Evolutionary conservation across 768 basidiomycete species (phyloP).

Genomic region (Collybia nuda): DNA sequence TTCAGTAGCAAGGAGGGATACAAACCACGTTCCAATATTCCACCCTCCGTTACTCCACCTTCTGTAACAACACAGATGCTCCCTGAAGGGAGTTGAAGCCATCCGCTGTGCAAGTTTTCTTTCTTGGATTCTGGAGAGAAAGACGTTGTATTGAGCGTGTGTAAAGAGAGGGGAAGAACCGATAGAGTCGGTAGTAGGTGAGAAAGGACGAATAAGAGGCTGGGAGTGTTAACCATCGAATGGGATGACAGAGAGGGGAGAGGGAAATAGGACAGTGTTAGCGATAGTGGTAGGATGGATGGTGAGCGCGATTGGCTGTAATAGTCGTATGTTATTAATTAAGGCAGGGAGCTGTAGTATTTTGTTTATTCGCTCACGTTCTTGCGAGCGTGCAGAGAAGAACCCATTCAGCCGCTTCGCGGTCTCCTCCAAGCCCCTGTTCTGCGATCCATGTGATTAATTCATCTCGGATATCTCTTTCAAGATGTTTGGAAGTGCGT

Average conservation of each 20-base stretch:
- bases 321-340: not conserved
- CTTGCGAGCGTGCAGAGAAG: constrained; percentile 58
- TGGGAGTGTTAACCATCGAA: constrained; percentile 31
- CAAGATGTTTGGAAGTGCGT: constrained; percentile 31
- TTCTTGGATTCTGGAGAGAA: constrained; percentile 72
- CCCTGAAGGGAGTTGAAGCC: constrained; percentile 68
- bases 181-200: constrained; percentile 58
- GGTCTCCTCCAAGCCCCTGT: constrained; percentile 68
- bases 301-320: constrained; percentile 66
- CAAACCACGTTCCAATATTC: constrained; percentile 53
- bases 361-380: constrained; percentile 47
- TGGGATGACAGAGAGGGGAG: constrained; percentile 27
- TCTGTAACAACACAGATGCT: constrained; percentile 65
- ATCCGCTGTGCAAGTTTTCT: constrained; percentile 71
- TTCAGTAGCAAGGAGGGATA: not conserved
- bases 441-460: constrained; percentile 74
- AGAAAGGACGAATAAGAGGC: constrained; percentile 53
- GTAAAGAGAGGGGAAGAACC: constrained; percentile 60
- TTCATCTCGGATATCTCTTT: constrained; percentile 40
- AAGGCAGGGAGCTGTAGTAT: not conserved
- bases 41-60: constrained; percentile 66
- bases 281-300: constrained; percentile 63
- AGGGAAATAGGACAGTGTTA: constrained; percentile 67
- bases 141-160: constrained; percentile 51
- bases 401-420: constrained; percentile 72